phyloP scores from a whole-genome alignment of 768 basidiomycete genomes.

The Fomitopsis pulvina region DNA sequence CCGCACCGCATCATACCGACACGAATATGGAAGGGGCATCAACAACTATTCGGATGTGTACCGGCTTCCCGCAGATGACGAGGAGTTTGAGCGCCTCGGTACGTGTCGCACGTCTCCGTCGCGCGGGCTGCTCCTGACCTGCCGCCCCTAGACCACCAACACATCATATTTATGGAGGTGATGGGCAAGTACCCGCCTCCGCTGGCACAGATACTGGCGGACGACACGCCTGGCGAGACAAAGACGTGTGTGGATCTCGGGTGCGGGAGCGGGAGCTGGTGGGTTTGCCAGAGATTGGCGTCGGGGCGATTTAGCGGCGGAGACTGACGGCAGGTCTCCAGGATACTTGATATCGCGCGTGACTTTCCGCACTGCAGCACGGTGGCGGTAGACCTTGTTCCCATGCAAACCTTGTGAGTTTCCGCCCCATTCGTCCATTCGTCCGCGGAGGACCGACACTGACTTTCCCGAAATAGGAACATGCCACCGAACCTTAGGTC shows the following conservation, averaged over 20 bases:
- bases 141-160: constrained; percentile 51
- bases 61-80: constrained; percentile 70
- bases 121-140: background rate
- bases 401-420: constrained; percentile 67
- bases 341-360: constrained; percentile 70
- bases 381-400: constrained; percentile 75
- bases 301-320: too few relatives aligned
- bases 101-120: constrained; percentile 12
- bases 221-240: constrained; percentile 47
- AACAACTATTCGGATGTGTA: constrained; percentile 81
- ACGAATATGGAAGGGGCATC: constrained; percentile 62
- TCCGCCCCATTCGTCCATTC: constrained; percentile 5
- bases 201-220: constrained; percentile 50
- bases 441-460: constrained; percentile 7
- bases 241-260: constrained; percentile 72
- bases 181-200: constrained; percentile 65
- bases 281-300: too few relatives aligned
- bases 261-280: constrained; percentile 79
- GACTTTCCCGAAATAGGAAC: constrained; percentile 28
- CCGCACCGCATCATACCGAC: constrained; percentile 48
- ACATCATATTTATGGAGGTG: constrained; percentile 53
- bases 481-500: constrained; percentile 73
- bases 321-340: constrained; percentile 24
- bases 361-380: constrained; percentile 65
- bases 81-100: constrained; percentile 69